Evolutionary conservation across 108 stramenopile species (phyloP).

Genomic region (Cyclotella choctawhatcheeana): DNA sequence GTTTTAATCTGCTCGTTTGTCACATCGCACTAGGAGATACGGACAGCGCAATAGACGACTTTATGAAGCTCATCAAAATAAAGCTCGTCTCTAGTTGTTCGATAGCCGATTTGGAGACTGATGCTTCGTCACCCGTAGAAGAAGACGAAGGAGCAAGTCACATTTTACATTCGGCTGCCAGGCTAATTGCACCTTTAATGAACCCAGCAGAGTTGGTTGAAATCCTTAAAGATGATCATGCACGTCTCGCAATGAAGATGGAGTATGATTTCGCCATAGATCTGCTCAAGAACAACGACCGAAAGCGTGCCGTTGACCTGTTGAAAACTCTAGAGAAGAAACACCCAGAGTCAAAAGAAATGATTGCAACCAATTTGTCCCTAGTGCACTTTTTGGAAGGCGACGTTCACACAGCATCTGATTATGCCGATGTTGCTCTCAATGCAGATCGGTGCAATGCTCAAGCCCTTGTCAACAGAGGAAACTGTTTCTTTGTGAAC

Average conservation of each 20-base stretch:
- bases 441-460: constrained; percentile 82
- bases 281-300: constrained; percentile 36
- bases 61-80: constrained; percentile 59
- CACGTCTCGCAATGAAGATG: constrained; percentile 65
- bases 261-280: constrained; percentile 74
- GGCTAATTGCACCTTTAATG: constrained; percentile 76
- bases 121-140: neutral
- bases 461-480: constrained; percentile 92
- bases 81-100: constrained; percentile 9
- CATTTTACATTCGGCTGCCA: constrained; percentile 40
- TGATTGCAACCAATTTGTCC: constrained; percentile 85
- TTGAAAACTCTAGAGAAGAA: constrained; percentile 87
- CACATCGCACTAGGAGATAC: constrained; percentile 84
- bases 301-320: constrained; percentile 45
- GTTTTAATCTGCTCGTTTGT: constrained; percentile 88
- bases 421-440: constrained; percentile 85
- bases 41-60: constrained; percentile 69
- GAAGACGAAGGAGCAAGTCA: constrained; percentile 8
- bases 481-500: constrained; percentile 80
- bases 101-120: neutral
- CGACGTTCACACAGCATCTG: constrained; percentile 65
- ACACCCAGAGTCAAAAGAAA: constrained; percentile 70
- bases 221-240: constrained; percentile 35
- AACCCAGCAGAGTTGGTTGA: constrained; percentile 68
- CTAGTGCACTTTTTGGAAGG: constrained; percentile 92